Base-by-base conservation (phyloP, 306 rosid genomes). In the Pachyrhizus erosus region DNA sequence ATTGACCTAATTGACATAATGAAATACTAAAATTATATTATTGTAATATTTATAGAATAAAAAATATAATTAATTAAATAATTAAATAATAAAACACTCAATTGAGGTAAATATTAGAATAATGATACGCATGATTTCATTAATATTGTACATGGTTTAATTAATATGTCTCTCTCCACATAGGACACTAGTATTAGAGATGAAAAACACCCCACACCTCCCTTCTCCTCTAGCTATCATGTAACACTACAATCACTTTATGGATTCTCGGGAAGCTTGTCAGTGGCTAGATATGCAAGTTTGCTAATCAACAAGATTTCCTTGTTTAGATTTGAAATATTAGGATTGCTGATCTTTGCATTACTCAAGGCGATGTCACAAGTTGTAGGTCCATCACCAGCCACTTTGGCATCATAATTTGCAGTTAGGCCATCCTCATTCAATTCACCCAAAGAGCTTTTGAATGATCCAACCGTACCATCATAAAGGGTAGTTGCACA, bases 391-490 rank as follows among this genome's bases (percentile, higher is more conserved):
- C 87, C 87, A 74, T 84, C 87, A 45, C 81, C 67, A 34, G 84
- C 84, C 26, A 67, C 81, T 37, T 79, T 73, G 1, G 84, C 84
- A 74, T 84, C 87, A 67, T 84, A 84, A 49, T 58, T 84, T 18
- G 87, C 72, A 0, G 84, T 79, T 13, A 33, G 0, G 0, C 17
- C 1, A 66, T 84, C 87, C 0, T 1, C 15, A 0, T 9, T 3
- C 39, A 84, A 21, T n/a, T 84, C 87, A 17, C 73, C 51, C 83
- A 79, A 31, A 7, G 87, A 34, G 49, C 81, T 79, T 68, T 13
- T 55, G 77, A 84, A 84, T 66, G 87, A 84, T 8, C 46, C 81
- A 66, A 84, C 60, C 3, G 43, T 37, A 1, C 40, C 75, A 45
- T 84, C 67, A 46, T 84, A 84, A 0, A 21, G 13, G 0, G 1